Base-by-base conservation (phyloP, 768 basidiomycete species). In the Pisolithus tinctorius region DNA sequence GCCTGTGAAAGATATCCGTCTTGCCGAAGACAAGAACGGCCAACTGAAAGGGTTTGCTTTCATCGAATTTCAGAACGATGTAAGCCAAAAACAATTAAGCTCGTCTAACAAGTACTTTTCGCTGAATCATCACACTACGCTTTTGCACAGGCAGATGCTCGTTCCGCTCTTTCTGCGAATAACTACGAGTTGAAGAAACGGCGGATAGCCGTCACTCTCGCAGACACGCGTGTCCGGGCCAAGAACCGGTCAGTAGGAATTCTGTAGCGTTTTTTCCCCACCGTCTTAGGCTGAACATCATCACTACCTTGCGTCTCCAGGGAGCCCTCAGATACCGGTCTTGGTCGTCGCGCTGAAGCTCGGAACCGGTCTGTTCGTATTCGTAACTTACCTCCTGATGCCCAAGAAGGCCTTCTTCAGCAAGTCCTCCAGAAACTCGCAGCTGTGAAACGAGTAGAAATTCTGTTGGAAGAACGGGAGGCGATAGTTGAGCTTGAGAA, bases 371-470 rank as follows among this genome's bases (percentile, higher is more conserved):
- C 88, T 17, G 75, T 98, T 7, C 82, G 87, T 8, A 71, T 97
- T 47, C 79, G 75, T 20, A 84, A 84, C 47, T 74, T 99, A 20
- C 90, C 91, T 14, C 61, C 78, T 3, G 80, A 72, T 8, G 83
- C 90, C 4, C 90, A 96, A 62, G 96, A 98, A 63, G 95, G 89
- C 2, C 71, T 98, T 1, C 68, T 99, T 25, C 95, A 99, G 59
- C 96, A 98, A 72, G 71, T 74, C 0, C 69, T 99, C 4, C 91
- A 93, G 64, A 95, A 92, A 67, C 64, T 86, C 38, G 80, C 80
- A 1, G 65, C 71, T 3, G 78, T 90, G 38, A 82, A 79, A 47
- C 81, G 93, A 5, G 80, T 91, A 2, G 86, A 93, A 63, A 74
- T 95, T 5, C 83, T 93, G 58, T 63, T 70, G 6, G 79, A 83